Evolutionary conservation across 2,329 filamentous ascomycete genomes (phyloP).

Genomic region (Botrytis cinerea): DNA sequence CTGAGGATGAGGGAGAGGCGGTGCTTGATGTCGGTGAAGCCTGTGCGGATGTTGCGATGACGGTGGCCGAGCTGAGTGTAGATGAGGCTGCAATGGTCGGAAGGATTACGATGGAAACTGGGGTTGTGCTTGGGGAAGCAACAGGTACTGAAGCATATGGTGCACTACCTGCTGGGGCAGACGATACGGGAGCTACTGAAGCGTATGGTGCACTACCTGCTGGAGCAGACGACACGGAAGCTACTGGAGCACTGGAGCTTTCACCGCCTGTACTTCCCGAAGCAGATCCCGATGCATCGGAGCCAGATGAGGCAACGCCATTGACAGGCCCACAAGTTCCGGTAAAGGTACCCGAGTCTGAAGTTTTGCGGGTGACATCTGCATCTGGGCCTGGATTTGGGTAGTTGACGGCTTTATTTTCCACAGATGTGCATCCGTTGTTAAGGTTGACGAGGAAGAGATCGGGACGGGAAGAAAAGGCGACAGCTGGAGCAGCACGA

Average conservation of each 20-base stretch:
- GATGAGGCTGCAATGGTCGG: conserved; percentile 13
- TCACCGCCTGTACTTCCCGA: neutral
- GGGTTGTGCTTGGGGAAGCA: neutral
- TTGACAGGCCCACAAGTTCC: conserved; percentile 37
- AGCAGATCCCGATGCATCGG: conserved; percentile 11
- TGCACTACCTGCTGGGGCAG: neutral
- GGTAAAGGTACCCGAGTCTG: conserved; percentile 27
- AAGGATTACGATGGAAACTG: conserved; percentile 13
- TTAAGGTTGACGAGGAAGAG: conserved; percentile 61
- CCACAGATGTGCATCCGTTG: conserved; percentile 52
- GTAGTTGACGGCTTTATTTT: conserved; percentile 53
- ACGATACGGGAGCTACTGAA: neutral
- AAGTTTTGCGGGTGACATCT: conserved; percentile 26
- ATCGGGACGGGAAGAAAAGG: conserved; percentile 52
- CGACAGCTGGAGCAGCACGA: conserved; percentile 29
- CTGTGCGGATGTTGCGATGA: neutral
- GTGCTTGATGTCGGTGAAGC: conserved; percentile 4
- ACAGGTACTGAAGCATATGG: neutral
- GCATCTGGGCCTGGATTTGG: conserved; percentile 55
- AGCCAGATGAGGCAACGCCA: conserved; percentile 28
- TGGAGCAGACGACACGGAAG: neutral
- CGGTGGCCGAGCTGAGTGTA: neutral
- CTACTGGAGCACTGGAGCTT: neutral
- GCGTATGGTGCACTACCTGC: too few relatives aligned
- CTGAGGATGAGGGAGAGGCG: conserved; percentile 16